Conservation (phyloP, 768 basidiomycete genomes). For the Pulveroboletus ravenelii region DNA sequence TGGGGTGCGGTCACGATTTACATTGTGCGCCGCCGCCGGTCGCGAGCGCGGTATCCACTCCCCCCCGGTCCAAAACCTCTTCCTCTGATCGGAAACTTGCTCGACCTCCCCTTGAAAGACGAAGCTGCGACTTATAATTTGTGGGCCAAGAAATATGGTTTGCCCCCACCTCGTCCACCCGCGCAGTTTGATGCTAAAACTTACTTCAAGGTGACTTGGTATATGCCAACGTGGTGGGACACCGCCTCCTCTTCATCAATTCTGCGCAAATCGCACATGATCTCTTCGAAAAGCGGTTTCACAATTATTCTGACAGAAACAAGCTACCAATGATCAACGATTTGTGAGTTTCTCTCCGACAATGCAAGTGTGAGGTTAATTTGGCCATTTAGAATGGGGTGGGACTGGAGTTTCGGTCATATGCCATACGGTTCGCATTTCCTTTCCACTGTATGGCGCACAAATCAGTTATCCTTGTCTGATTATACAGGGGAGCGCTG, state of each 20-base stretch:
- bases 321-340: constrained; percentile 47
- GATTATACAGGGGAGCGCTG: constrained; percentile 42
- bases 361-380: neutral
- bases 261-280: constrained; percentile 43
- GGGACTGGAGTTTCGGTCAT: constrained; percentile 51
- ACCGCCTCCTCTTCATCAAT: constrained; percentile 46
- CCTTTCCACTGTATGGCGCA: neutral
- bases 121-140: constrained; percentile 39
- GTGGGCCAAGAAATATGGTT: constrained; percentile 38
- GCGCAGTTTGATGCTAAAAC: neutral
- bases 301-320: constrained; percentile 52
- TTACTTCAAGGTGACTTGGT: constrained; percentile 43
- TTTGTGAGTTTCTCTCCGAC: constrained; percentile 31
- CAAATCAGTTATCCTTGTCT: neutral
- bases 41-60: constrained; percentile 29
- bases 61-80: constrained; percentile 53
- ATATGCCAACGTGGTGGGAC: constrained; percentile 47
- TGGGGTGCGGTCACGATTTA: constrained; percentile 19
- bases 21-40: constrained; percentile 11
- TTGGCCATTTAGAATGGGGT: constrained; percentile 37
- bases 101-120: constrained; percentile 38
- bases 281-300: constrained; percentile 52
- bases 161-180: neutral
- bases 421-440: constrained; percentile 43
- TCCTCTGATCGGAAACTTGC: constrained; percentile 52